Percentiles rank a stretch among this genome's conserved stretches.
Evolutionary conservation across 371 early-diverging fungal species (phyloP).

Genomic region (Ordospora pajunii): DNA sequence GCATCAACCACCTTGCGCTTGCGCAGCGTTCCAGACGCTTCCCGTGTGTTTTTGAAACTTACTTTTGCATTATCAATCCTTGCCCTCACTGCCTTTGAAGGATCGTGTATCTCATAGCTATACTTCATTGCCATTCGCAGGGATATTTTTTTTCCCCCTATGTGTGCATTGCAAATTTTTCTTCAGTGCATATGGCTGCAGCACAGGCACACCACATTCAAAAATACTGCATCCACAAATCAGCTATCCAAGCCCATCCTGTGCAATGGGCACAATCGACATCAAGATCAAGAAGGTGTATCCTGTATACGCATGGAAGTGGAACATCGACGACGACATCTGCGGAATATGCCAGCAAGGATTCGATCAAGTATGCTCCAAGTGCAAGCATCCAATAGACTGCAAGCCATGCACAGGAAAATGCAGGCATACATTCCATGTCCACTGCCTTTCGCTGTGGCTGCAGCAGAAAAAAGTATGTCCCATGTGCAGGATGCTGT

Average conservation of each 20-base stretch:
- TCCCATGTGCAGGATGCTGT: conserved; percentile 59
- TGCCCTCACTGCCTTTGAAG: conserved; percentile 55
- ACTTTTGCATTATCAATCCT: conserved; percentile 56
- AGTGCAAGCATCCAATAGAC: conserved; percentile 60
- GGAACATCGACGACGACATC: conserved; percentile 55
- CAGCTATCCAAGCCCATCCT: neutral
- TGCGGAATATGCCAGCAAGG: conserved; percentile 62
- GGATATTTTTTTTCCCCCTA: neutral
- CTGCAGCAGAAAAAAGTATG: conserved; percentile 52
- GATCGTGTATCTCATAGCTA: conserved; percentile 29
- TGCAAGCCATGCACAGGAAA: conserved; percentile 58
- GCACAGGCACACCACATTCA: neutral
- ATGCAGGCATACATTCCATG: conserved; percentile 60
- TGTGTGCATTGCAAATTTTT: conserved; percentile 28
- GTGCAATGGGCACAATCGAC: conserved; percentile 7
- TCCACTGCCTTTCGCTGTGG: conserved; percentile 60
- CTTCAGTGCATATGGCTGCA: too few relatives aligned
- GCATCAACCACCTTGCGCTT: conserved; percentile 86
- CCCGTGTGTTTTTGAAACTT: conserved; percentile 84
- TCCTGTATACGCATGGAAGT: conserved; percentile 57
- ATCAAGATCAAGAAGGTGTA: conserved; percentile 51
- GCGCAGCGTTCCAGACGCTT: conserved; percentile 82
- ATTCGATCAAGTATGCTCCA: conserved; percentile 59
- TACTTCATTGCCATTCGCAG: conserved; percentile 46
- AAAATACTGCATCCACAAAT: neutral